phyloP scores from a whole-genome alignment of 2,329 filamentous ascomycete species.

The Nannizziopsis barbatae region DNA sequence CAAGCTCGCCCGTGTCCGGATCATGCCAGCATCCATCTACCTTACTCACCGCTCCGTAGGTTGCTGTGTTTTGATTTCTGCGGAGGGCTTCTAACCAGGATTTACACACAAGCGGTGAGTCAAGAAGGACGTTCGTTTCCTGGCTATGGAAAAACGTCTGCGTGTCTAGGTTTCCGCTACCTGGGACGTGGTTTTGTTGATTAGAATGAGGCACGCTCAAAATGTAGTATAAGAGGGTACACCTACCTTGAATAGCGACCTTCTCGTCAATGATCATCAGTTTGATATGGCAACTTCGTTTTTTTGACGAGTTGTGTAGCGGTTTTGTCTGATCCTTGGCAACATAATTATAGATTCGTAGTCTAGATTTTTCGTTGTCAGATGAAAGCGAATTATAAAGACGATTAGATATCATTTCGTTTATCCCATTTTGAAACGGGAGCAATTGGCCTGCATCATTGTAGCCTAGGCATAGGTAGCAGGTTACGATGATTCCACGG shows the following conservation, averaged over 20 bases:
- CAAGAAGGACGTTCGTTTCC: slow-evolving; percentile 66
- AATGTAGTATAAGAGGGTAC: neutral
- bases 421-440: slow-evolving; percentile 63
- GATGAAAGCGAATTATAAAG: slow-evolving; percentile 49
- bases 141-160: slow-evolving; percentile 70
- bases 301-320: slow-evolving; percentile 54
- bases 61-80: slow-evolving; percentile 55
- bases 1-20: slow-evolving; percentile 35
- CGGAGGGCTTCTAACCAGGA: slow-evolving; percentile 52
- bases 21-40: slow-evolving; percentile 55
- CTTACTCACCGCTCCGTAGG: slow-evolving; percentile 44
- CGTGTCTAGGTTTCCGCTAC: slow-evolving; percentile 70
- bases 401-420: slow-evolving; percentile 56
- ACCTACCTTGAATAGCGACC: slow-evolving; percentile 53
- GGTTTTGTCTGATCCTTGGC: slow-evolving; percentile 60
- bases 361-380: slow-evolving; percentile 35
- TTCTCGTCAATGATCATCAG: slow-evolving; percentile 60
- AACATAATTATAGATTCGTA: slow-evolving; percentile 60
- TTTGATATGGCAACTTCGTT: slow-evolving; percentile 64
- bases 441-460: slow-evolving; percentile 68
- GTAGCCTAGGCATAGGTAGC: slow-evolving; percentile 66
- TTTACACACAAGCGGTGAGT: slow-evolving; percentile 49
- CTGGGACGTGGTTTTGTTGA: slow-evolving; percentile 13
- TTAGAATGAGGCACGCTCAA: neutral
- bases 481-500: slow-evolving; percentile 55